Evolutionary conservation across 768 basidiomycete genomes (phyloP), one percentile per base, ranked within the genome.

Genomic region (Cystobasidium ongulense): DNA sequence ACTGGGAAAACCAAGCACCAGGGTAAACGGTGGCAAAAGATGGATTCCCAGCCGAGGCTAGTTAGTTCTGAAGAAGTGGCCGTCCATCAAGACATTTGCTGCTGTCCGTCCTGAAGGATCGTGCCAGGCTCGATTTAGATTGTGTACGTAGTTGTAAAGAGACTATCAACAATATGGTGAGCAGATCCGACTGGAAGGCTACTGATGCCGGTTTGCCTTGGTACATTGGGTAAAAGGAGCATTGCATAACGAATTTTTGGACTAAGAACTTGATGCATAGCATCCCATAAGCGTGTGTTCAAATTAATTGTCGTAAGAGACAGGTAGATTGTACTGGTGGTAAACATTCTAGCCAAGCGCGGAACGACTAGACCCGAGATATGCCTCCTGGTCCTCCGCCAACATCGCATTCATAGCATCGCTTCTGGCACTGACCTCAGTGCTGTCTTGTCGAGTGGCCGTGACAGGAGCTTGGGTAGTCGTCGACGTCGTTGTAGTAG

Each of bases 301-400:
- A n/a, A n/a, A n/a, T n/a, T n/a, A n/a, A n/a, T n/a, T n/a, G 39
- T 41, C 39, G 39, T 18, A 8, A 41, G 46, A 50, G 46, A n/a
- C n/a, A 50, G 46, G 46, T 21, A 17, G 5, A 4, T 35, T 5
- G 29, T 59, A 29, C 11, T 46, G 43, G 43, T 13, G n/a, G 43
- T 46, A 11, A 21, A 10, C 62, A 7, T 46, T 23, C 5, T 29
- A 41, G 18, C 25, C 65, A 8, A 67, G 43, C 53, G 50, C 65
- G 13, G 25, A 27, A 3, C 50, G 41, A 23, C 27, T 71, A 29
- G 68, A 33, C 13, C 57, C 31, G 8, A 71, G 21, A 59, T 71
- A 71, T 66, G 50, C 38, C 13, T 71, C 75, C 66, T 77, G 77
- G 21, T 77, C 77, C 61, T 77, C 75, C 17, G 77, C 77, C 17